Base-by-base conservation (phyloP, 179 eudicot genomes). In the Drosera spatulata region DNA sequence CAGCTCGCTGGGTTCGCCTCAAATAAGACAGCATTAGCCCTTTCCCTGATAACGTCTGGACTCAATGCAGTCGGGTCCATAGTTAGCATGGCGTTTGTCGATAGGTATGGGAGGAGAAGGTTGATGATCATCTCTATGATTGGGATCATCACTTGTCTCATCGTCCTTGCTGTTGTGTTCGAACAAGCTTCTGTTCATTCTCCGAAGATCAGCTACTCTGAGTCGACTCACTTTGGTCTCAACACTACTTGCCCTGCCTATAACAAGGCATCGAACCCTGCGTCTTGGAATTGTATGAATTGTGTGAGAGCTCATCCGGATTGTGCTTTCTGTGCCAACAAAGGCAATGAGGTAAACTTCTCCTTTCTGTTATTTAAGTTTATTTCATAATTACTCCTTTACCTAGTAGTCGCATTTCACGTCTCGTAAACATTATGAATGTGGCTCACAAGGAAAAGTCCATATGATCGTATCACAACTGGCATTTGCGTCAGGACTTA, bases 1-100 rank as follows among this genome's bases (percentile, higher is more conserved):
- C 98, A 91, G 62, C 66, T 91, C 6, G 95, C 95, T 0, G 96
- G 98, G 7, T 85, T 70, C 37, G 98, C 95, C 49, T 88, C 93
- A 1, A 91, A 91, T 50, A 66, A 75, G 71, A 91, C 96, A 0
- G 98, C 96, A 7, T 62, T 91, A 56, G 91, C 96, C 7, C 89
- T 91, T 12, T 91, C 96, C 37, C 73, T 88, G 14, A 62, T 91
- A 54, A 88, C 96, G 1, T 84, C 98, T 0, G 96, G 96, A 10
- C 84, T 91, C 2, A 88, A 91, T 55, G 86, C 91, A 14, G 2
- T 84, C 0, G 98, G 96, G 7, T 75, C 96, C 4, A 69, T 91
- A 40, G 76, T 80, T 3, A 88, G 96, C 71, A 91, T 91, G 91
- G 62, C 70, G 55, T 79, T 85, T 50, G 91, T 91, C 0, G 98